Conservation (phyloP, 2,329 filamentous ascomycete species). For the Diaporthe velutina region DNA sequence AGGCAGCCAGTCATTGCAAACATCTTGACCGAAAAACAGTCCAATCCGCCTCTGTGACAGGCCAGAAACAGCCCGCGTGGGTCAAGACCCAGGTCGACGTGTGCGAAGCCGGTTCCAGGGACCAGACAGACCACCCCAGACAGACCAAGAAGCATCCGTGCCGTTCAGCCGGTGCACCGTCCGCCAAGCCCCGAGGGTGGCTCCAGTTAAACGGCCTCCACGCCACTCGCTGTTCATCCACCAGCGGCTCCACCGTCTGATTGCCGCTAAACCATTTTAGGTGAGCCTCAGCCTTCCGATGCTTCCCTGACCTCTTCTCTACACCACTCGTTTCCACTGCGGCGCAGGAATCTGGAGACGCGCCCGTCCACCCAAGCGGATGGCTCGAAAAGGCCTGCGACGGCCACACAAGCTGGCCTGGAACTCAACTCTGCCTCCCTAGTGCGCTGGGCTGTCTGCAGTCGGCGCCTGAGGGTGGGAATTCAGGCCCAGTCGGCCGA, state of each 20-base stretch:
- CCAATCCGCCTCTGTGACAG: constrained; percentile 9
- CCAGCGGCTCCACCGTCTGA: constrained; percentile 31
- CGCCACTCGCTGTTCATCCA: constrained; percentile 29
- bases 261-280: constrained; percentile 31
- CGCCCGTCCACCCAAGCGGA: constrained; percentile 32
- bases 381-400: constrained; percentile 30
- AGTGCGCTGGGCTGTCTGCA: constrained; percentile 26
- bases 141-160: constrained; percentile 24
- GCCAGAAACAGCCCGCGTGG: constrained; percentile 34
- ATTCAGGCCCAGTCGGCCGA: constrained; percentile 35
- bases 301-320: constrained; percentile 11
- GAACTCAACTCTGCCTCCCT: constrained; percentile 22
- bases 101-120: constrained; percentile 36
- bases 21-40: constrained; percentile 11
- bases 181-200: constrained; percentile 30
- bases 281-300: constrained; percentile 35
- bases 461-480: constrained; percentile 24
- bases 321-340: constrained; percentile 38
- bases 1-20: background rate
- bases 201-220: constrained; percentile 20
- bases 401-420: constrained; percentile 26
- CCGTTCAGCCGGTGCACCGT: constrained; percentile 26
- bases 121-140: constrained; percentile 4
- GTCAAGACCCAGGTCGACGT: constrained; percentile 34
- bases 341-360: constrained; percentile 35